A percentile compares a stretch with the other conserved stretches of the same genome.
Evolutionary conservation across 768 basidiomycete genomes (phyloP).

Genomic region (Cystofilobasidium macerans): DNA sequence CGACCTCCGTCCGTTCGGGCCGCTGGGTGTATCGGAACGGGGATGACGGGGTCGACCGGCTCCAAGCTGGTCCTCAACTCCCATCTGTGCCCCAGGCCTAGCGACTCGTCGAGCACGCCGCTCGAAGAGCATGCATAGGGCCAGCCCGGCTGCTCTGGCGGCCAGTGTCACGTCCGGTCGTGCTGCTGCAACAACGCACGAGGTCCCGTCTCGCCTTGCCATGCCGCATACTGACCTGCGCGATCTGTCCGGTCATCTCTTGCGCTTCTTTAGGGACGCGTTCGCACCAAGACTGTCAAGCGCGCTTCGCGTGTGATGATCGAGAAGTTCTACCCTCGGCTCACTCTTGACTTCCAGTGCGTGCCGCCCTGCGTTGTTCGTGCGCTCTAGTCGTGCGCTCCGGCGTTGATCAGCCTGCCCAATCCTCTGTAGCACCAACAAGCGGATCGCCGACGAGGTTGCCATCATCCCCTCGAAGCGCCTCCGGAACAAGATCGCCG

Average conservation of each 20-base stretch:
- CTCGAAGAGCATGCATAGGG: no score
- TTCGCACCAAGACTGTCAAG: conserved; percentile 99
- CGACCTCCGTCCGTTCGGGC: no score
- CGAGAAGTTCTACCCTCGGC: conserved; percentile 99
- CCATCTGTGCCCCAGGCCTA: no score
- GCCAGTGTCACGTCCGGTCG: no score
- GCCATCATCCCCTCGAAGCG: conserved; percentile 89
- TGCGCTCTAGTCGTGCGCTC: neutral
- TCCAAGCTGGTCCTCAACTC: no score
- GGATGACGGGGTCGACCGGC: no score
- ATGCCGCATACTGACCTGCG: neutral
- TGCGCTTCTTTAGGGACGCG: conserved; percentile 63
- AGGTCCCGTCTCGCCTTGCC: no score
- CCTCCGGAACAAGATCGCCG: conserved; percentile 97
- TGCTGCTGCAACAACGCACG: no score
- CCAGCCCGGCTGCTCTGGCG: no score
- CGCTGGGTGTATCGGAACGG: no score
- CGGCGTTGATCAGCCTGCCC: neutral
- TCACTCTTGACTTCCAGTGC: conserved; percentile 91
- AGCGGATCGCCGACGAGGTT: conserved; percentile 80
- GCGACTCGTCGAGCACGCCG: no score
- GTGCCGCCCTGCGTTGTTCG: conserved; percentile 24
- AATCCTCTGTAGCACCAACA: conserved; percentile 60
- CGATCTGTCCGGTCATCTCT: neutral
- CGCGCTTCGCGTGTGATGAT: conserved; percentile 97